Conservation (phyloP, 495 filamentous ascomycete species). For the Parathielavia appendiculata region DNA sequence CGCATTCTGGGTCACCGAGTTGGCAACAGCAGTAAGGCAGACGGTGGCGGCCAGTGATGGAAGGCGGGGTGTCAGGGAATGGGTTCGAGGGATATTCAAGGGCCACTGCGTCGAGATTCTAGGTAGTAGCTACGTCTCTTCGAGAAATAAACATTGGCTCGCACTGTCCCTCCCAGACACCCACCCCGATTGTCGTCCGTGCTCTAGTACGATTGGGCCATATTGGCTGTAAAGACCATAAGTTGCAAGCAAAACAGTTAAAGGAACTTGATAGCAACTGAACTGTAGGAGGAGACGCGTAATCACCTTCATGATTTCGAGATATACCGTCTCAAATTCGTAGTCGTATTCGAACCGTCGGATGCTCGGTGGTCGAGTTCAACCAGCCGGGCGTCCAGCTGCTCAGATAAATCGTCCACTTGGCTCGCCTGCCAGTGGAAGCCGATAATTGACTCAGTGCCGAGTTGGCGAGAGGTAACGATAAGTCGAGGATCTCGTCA, state of each 20-base stretch:
- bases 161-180: no score
- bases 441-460: slow-evolving; percentile 12
- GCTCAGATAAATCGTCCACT: background rate
- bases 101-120: no score
- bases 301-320: slow-evolving; percentile 3
- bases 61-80: no score
- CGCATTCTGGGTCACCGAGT: background rate
- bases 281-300: no score
- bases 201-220: no score
- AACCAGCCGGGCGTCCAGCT: slow-evolving; percentile 9
- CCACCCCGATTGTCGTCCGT: no score
- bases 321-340: slow-evolving; percentile 3
- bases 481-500: slow-evolving; percentile 14
- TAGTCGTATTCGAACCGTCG: slow-evolving; percentile 5
- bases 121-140: no score
- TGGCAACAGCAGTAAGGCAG: background rate
- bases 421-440: slow-evolving; percentile 13
- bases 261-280: no score
- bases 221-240: no score
- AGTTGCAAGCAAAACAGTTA: no score
- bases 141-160: no score
- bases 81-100: no score
- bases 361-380: slow-evolving; percentile 1
- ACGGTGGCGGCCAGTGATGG: background rate
- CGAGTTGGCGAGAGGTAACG: slow-evolving; percentile 6